Base-by-base conservation (phyloP, 2,329 filamentous ascomycete genomes). In the Fusarium sp. region DNA sequence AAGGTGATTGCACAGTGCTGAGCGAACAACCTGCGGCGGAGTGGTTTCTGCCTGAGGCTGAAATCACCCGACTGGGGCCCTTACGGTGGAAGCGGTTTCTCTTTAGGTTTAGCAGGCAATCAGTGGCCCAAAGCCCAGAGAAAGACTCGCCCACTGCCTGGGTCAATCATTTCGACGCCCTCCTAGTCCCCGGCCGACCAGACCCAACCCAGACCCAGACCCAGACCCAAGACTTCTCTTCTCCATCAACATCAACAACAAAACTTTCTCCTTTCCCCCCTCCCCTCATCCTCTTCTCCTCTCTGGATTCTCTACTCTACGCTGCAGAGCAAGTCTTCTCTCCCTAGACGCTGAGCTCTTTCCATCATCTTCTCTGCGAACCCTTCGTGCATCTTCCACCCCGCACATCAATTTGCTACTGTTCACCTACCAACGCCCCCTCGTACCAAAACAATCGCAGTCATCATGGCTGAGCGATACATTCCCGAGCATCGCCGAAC, bases 401-500 rank as follows among this genome's bases (percentile, higher is more conserved):
- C 78, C 78, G 75, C 79, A 78, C 76, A 79, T 65, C 72, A 75
- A 71, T 74, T 78, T 77, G 60, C 71, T 77, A 65, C 63, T 75
- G 72, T 75, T 74, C 66, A 75, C 66, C 74, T 75, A 69, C 61
- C 75, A 75, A 74, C 75, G 66, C 63, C 72, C 67, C 60, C 66
- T 70, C 66, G 60, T 62, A 74, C 61, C 72, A 75, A 67, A 71
- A 71, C 66, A 75, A 75, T 77, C 81, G 65, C 82, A 82, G 83
- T 83, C 84, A 92, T 80, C 87, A 99, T 99, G 96, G 93, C 96
- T 85, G 96, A 99, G 85, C 94, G 96, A 82, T 99, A 98, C 88
- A 99, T 99, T 82, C 96, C 96, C 84, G 96, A 99, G 88, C 96
- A 99, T 89, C 95, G 96, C 85, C 95, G 96, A 83, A 98, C 94